These are phyloP conservation scores for Rhizomucor miehei DNA, from an alignment of 371 early-diverging fungal species.

Conservation along the genomic window DNA sequence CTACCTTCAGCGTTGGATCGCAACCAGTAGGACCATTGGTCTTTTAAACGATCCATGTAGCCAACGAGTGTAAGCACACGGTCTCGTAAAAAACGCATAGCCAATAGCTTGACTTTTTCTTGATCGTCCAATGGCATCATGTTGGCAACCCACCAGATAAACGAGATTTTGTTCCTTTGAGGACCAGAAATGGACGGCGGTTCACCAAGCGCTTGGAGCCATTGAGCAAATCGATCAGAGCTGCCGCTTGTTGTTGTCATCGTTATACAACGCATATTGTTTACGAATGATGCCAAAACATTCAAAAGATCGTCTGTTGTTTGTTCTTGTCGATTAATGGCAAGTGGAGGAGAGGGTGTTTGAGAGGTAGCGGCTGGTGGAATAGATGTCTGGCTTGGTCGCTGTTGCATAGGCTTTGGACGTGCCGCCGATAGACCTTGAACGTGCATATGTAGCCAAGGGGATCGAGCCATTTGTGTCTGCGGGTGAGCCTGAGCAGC, in stretches of 20 bases:
- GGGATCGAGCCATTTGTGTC: slow-evolving; percentile 18
- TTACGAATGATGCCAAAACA: slow-evolving; percentile 16
- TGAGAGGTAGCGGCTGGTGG: neutral
- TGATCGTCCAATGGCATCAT: slow-evolving; percentile 47
- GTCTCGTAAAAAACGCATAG: slow-evolving; percentile 39
- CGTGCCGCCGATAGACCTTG: too few species aligned
- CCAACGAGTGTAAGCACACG: slow-evolving; percentile 34
- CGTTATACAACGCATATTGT: slow-evolving; percentile 1
- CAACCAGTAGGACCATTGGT: slow-evolving; percentile 25
- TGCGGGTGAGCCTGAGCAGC: slow-evolving; percentile 35
- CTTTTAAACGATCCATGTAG: slow-evolving; percentile 41
- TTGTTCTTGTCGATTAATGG: slow-evolving; percentile 7
- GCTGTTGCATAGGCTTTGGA: too few species aligned
- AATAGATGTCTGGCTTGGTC: neutral
- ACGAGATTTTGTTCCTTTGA: slow-evolving; percentile 24
- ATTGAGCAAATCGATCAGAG: slow-evolving; percentile 7
- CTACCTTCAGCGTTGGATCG: neutral
- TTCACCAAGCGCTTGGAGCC: slow-evolving; percentile 18
- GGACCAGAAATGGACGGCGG: slow-evolving; percentile 20
- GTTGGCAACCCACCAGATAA: slow-evolving; percentile 57
- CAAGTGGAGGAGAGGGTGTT: neutral
- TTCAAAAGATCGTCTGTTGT: slow-evolving; percentile 22
- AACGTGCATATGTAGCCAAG: slow-evolving; percentile 33
- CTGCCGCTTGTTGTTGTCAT: neutral
- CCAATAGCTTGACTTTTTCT: slow-evolving; percentile 46